Conservation (phyloP, 208 protist genomes). For the Spongospora subterranea region DNA sequence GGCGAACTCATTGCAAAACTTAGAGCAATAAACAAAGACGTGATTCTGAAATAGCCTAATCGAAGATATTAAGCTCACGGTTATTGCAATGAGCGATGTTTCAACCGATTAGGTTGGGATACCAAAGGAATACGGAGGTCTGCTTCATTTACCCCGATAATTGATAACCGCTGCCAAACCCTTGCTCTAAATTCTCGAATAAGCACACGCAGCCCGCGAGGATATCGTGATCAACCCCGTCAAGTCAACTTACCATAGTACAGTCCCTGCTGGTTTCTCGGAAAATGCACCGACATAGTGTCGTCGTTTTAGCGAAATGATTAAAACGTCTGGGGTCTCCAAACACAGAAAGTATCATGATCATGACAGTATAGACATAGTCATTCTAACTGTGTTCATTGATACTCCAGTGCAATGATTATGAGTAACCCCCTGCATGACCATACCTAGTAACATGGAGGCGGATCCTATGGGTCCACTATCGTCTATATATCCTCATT, state of each 20-base stretch:
- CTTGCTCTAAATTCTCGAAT: background rate
- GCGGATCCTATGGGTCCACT: too few relatives aligned
- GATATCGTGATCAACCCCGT: background rate
- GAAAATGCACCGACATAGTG: background rate
- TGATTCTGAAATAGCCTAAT: slow-evolving; percentile 48
- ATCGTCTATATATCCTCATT: too few relatives aligned
- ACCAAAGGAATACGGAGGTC: slow-evolving; percentile 13
- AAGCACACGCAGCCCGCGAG: background rate
- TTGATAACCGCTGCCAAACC: background rate
- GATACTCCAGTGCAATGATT: too few relatives aligned
- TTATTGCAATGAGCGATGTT: background rate
- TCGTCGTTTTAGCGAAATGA: too few relatives aligned
- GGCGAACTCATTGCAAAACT: background rate
- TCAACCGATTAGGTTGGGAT: slow-evolving; percentile 61
- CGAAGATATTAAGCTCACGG: background rate
- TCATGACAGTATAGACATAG: too few relatives aligned
- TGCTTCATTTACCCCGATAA: background rate
- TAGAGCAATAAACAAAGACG: slow-evolving; percentile 18
- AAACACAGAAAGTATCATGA: too few relatives aligned
- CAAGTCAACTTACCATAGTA: background rate
- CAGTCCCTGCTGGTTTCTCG: background rate
- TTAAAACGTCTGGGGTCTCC: too few relatives aligned
- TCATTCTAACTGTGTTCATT: too few relatives aligned
- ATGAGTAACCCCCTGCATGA: too few relatives aligned
- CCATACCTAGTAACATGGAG: too few relatives aligned